Evolutionary conservation across 2,329 filamentous ascomycete species (phyloP).

Genomic region (Xylariaceae sp.): DNA sequence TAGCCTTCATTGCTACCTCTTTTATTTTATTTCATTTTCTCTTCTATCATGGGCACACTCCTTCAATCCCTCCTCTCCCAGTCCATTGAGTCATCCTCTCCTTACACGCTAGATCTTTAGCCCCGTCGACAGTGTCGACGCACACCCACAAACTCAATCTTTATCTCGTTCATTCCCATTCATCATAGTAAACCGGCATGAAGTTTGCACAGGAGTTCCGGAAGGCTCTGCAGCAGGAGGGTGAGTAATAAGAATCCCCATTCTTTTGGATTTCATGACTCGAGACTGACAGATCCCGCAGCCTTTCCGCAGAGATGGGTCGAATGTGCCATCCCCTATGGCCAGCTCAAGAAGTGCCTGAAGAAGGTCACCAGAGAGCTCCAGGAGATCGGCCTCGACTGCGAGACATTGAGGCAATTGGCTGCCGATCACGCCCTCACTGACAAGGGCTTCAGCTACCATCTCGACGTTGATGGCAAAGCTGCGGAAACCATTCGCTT

Average conservation of each 20-base stretch:
- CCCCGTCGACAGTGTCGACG: not conserved
- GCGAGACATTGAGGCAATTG: constrained; percentile 62
- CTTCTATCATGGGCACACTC: no score
- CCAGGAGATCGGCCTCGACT: constrained; percentile 63
- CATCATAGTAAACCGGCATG: constrained; percentile 45
- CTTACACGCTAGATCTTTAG: not conserved
- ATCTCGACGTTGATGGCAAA: constrained; percentile 45
- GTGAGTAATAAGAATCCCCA: constrained; percentile 27
- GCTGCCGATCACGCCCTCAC: constrained; percentile 43
- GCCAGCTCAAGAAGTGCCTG: constrained; percentile 82
- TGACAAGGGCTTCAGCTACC: constrained; percentile 43
- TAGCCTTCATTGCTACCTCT: not conserved
- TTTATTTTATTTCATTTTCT: not conserved
- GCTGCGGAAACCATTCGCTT: constrained; percentile 43
- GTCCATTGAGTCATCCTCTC: not conserved
- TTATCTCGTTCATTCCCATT: not conserved
- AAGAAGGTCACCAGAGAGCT: constrained; percentile 74
- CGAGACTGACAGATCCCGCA: constrained; percentile 21
- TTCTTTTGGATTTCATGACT: not conserved
- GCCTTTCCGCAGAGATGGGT: constrained; percentile 70
- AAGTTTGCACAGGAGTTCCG: constrained; percentile 82
- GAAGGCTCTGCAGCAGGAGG: constrained; percentile 60
- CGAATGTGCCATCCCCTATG: constrained; percentile 73
- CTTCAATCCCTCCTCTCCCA: no score
- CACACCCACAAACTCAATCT: not conserved